Conservation (phyloP, 129 eudicot species). For the Centrapalus pauciflorus region DNA sequence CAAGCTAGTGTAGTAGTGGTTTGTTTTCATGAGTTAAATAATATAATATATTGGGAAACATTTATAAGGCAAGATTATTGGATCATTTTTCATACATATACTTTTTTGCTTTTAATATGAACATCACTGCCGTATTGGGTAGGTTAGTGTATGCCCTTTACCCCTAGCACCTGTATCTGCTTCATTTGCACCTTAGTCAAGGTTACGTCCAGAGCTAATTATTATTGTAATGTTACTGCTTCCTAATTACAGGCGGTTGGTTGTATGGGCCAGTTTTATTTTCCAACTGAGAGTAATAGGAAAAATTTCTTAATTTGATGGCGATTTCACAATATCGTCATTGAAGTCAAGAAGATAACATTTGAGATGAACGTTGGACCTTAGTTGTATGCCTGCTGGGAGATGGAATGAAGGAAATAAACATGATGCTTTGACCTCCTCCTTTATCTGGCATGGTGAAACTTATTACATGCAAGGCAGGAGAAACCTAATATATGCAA, state of each 20-base stretch:
- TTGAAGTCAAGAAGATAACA: neutral
- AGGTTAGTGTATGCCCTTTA: neutral
- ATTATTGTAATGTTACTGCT: neutral
- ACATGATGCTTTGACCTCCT: neutral
- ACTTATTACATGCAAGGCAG: neutral
- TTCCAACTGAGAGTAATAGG: neutral
- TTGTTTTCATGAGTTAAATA: conserved; percentile 10
- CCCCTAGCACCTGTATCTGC: neutral
- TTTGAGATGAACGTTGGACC: neutral
- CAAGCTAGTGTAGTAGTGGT: neutral
- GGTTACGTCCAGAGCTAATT: neutral
- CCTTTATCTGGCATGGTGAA: neutral
- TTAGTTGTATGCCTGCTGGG: neutral
- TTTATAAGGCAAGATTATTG: neutral
- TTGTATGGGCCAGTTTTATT: neutral
- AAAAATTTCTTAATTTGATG: neutral
- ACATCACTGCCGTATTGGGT: neutral
- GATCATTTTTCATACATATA: neutral
- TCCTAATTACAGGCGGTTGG: neutral
- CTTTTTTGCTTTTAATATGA: conserved; percentile 2
- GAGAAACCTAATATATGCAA: neutral
- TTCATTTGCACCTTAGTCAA: neutral
- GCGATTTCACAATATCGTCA: neutral
- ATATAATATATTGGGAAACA: neutral
- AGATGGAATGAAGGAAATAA: neutral